Evolutionary conservation across 1,284 basidiomycete genomes (phyloP).

Genomic region (Gymnopus androsaceus): DNA sequence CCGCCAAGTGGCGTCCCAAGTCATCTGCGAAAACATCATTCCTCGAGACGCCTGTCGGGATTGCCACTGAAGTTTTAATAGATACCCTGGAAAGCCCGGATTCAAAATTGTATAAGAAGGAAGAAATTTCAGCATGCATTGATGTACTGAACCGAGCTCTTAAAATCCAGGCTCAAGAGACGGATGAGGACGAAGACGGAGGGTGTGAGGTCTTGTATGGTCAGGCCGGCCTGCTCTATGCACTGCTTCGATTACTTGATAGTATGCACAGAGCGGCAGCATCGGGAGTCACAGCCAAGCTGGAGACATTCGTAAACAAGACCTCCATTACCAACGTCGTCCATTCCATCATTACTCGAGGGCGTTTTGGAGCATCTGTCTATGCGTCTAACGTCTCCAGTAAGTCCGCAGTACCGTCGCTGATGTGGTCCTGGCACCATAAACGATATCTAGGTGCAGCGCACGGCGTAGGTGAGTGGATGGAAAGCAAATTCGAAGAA

Average conservation of each 20-base stretch:
- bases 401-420: slow-evolving; percentile 31
- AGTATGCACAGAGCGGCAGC: background rate
- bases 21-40: slow-evolving; percentile 33
- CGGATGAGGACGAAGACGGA: slow-evolving; percentile 25
- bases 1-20: slow-evolving; percentile 6
- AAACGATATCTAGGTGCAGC: slow-evolving; percentile 57
- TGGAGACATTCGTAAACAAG: slow-evolving; percentile 20
- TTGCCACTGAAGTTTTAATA: slow-evolving; percentile 36
- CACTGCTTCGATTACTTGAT: slow-evolving; percentile 44
- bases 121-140: background rate
- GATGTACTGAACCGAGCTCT: slow-evolving; percentile 1
- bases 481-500: background rate
- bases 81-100: slow-evolving; percentile 4
- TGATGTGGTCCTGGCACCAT: slow-evolving; percentile 61
- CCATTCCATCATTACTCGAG: slow-evolving; percentile 47
- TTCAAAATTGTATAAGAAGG: background rate
- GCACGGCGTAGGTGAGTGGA: slow-evolving; percentile 52
- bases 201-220: slow-evolving; percentile 60
- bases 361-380: slow-evolving; percentile 39
- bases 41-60: slow-evolving; percentile 40
- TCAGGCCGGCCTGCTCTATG: slow-evolving; percentile 56
- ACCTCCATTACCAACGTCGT: slow-evolving; percentile 32
- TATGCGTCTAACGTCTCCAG: slow-evolving; percentile 32
- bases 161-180: slow-evolving; percentile 1
- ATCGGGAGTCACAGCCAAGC: background rate